Evolutionary conservation across 352 stramenopile genomes (phyloP), one percentile per base, ranked within the genome.

Genomic region (Peronospora belbahrii): DNA sequence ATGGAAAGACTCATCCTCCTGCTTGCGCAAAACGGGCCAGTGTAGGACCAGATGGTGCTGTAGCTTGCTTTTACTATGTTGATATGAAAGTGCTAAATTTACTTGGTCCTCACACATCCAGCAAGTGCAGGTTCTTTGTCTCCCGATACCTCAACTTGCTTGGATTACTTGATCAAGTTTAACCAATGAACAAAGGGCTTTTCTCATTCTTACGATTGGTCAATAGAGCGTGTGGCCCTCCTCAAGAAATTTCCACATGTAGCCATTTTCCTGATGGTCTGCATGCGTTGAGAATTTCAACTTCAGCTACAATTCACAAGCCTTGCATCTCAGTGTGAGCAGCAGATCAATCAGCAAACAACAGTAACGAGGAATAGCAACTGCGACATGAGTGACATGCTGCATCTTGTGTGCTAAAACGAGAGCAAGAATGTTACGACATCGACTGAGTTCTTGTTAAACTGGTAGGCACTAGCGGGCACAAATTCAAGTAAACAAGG

Each of bases 11-110:
- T 31, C 42, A 55, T 56, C 48, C 48, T 40, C 49, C 23, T 62
- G 56, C 51, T 59, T 64, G 55, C 55, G 55, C 48, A 63, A 63
- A 62, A 62, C 15, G 42, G 30, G 42, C 6, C 43, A 28, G 28
- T 13, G 45, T 36, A 30, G 47, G 36, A 61, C 48, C 42, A 53
- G 41, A 41, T 62, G 54, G 32, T 19, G 1, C 10, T 0, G 4
- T 31, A 11, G 47, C 44, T 59, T 55, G 52, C 6, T 14, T 35
- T 49, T 24, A 49, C 13, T 59, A 59, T 59, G 37, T 10, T 1
- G 9, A 8, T 59, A 44, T 59, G 49, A 59, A 59, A 45, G 18
- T 37, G 6, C 10, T 51, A 23, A 11, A 25, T 17, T 19, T 38
- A 30, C 48, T 14, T 7, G 23, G 4, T 4, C 7, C 7, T 27